Evolutionary conservation across 768 basidiomycete species (phyloP), one percentile per base, ranked within the genome.

Genomic region (Calocybe gangraenosa): DNA sequence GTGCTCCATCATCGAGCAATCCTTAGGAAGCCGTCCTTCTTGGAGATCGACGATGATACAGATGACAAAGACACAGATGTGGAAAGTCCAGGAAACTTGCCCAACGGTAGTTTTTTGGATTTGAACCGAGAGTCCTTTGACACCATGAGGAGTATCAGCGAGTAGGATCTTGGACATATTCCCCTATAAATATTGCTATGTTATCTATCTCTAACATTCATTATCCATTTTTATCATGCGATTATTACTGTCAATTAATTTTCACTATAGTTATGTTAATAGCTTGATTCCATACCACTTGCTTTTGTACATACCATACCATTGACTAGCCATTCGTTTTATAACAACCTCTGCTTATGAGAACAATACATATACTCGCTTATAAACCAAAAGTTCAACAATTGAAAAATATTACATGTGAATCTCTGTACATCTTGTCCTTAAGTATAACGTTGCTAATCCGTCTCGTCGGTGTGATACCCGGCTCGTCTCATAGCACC

Each of bases 401-500:
- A 42, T 51, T 43, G 32, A 43, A 37, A 49, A 50, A 50, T 41
- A 46, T 47, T 51, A 54, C 36, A 53, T 43, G 43, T 19, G 28
- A 42, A 48, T 44, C 37, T n/a, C 33, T 22, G 40, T 48, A 49
- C 42, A 49, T 50, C 38, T 39, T 30, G n/a, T n/a, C n/a, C n/a
- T n/a, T n/a, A n/a, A n/a, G n/a, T n/a, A n/a, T n/a, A 43, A 47
- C 28, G 21, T 23, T 18, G 32, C 33, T 62, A 86, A 53, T 83
- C 87, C 37, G 81, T 87, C 68, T 91, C 88, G 56, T 88, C 79
- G 22, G 88, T 88, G 63, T 92, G 90, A 58, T 92, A 92, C 59
- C 90, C 90, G 41, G 90, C 90, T 37, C 89, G 77, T 55, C 90
- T 77, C 89, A 92, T 92, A 15, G 79, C 81, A 21, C 90, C 90